Base-by-base conservation (phyloP, 164 flowering plant species). In the Berberis vulgaris region DNA sequence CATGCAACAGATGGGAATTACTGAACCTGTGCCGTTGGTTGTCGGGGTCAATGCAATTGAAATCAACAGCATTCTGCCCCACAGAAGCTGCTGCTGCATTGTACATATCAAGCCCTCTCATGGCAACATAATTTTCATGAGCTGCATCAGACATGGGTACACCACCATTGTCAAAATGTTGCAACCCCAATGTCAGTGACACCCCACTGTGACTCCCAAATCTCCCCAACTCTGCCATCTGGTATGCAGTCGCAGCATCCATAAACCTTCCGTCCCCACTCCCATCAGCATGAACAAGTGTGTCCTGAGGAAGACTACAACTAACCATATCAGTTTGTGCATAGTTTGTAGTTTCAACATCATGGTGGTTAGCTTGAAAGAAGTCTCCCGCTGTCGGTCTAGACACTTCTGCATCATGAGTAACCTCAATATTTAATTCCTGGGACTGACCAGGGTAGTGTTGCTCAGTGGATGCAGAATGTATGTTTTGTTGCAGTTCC, bases 141-240 rank as follows among this genome's bases (percentile, higher is more conserved):
- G 65, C 39, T 41, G 68, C 80, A 45, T 67, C 71, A 2, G 85
- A 65, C 69, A 83, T 71, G 3, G 86, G 26, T 26, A 26, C 26
- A 26, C 26, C 26, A 26, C 26, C 81, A 38, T 76, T 86, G 54
- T 84, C 94, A 42, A 79, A 74, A 55, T 87, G 91, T 73, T 87
- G 98, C 76, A 91, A 72, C 3, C 98, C 96, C 62, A 91, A 68
- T 44, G 94, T 91, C 9, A 91, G 87, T 0, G 98, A 89, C 9
- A 91, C 89, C 39, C 87, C 85, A 65, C 65, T 73, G 8, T 52
- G 54, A 11, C 54, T 52, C n/a, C 86, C 91, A 56, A 80, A 81
- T 68, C 89, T 81, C 49, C 78, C 90, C 73, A 86, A 57, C 71
- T 83, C 90, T 9, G 90, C 73, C 81, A 86, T 78, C 49, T 82